phyloP scores from a whole-genome alignment of 768 basidiomycete genomes.

The Boletus speciosus region DNA sequence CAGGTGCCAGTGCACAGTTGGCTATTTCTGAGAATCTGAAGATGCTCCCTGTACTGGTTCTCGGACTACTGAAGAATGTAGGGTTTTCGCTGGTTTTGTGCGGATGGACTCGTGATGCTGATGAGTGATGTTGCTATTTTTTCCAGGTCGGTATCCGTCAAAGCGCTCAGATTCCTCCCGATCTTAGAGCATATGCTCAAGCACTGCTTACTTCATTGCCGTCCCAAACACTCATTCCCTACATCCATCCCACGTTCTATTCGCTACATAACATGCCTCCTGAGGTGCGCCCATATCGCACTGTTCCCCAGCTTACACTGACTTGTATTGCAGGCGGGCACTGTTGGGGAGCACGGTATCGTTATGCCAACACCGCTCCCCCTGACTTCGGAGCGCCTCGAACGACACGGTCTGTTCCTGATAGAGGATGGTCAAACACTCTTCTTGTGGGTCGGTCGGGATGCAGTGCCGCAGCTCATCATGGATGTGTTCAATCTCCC shows the following conservation, averaged over 20 bases:
- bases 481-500: conserved; percentile 93
- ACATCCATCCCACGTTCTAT: conserved; percentile 94
- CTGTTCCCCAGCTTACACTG: neutral
- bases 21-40: conserved; percentile 92
- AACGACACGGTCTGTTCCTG: conserved; percentile 91
- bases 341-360: conserved; percentile 84
- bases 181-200: conserved; percentile 94
- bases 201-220: conserved; percentile 87
- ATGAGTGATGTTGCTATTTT: neutral
- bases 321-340: conserved; percentile 63
- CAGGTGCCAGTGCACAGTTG: conserved; percentile 91
- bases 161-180: conserved; percentile 95
- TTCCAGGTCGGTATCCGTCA: conserved; percentile 86
- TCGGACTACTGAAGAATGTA: conserved; percentile 93
- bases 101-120: neutral
- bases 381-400: conserved; percentile 90
- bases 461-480: conserved; percentile 93
- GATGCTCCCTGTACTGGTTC: conserved; percentile 86
- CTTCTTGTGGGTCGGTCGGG: conserved; percentile 97
- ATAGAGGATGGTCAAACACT: conserved; percentile 98
- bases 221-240: conserved; percentile 86
- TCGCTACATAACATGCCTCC: conserved; percentile 94
- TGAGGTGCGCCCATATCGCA: conserved; percentile 52
- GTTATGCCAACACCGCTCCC: conserved; percentile 86
- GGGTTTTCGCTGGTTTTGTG: conserved; percentile 23